Percentiles rank a stretch among this genome's conserved stretches.
These are phyloP conservation scores for Penicillium herquei DNA, from an alignment of 495 filamentous ascomycete species.

Conservation along the genomic window DNA sequence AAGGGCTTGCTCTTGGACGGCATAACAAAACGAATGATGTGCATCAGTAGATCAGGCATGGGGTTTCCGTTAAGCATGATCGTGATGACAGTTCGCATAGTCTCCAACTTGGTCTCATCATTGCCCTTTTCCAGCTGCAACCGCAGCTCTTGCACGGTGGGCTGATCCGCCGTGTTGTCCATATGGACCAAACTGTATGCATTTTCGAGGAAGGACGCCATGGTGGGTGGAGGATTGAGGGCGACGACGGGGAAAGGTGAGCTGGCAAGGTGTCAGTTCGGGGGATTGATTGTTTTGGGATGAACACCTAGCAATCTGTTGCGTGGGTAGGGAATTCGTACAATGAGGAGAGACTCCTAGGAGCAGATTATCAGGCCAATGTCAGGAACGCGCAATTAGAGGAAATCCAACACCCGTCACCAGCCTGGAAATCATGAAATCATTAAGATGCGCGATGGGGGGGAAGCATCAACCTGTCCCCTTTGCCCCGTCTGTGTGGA, in stretches of 20 bases:
- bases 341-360: conserved; percentile 23
- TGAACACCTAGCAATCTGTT: conserved; percentile 14
- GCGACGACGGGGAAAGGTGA: conserved; percentile 31
- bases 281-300: conserved; percentile 39
- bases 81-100: conserved; percentile 96
- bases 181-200: conserved; percentile 92
- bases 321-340: neutral
- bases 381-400: conserved; percentile 29
- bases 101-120: conserved; percentile 95
- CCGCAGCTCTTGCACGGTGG: conserved; percentile 84
- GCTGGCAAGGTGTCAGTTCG: conserved; percentile 41
- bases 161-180: conserved; percentile 92
- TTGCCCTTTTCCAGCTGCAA: conserved; percentile 95
- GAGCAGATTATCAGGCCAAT: conserved; percentile 17
- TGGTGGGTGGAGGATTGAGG: conserved; percentile 49
- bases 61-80: conserved; percentile 98
- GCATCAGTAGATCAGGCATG: conserved; percentile 94
- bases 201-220: conserved; percentile 92
- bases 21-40: conserved; percentile 99
- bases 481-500: conserved; percentile 49
- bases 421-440: conserved; percentile 41
- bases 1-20: conserved; percentile 93
- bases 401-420: conserved; percentile 43
- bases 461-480: conserved; percentile 43
- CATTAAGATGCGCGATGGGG: conserved; percentile 31